Evolutionary conservation across 78 protist species (phyloP).

Genomic region (Dictyostelium capitatum): DNA sequence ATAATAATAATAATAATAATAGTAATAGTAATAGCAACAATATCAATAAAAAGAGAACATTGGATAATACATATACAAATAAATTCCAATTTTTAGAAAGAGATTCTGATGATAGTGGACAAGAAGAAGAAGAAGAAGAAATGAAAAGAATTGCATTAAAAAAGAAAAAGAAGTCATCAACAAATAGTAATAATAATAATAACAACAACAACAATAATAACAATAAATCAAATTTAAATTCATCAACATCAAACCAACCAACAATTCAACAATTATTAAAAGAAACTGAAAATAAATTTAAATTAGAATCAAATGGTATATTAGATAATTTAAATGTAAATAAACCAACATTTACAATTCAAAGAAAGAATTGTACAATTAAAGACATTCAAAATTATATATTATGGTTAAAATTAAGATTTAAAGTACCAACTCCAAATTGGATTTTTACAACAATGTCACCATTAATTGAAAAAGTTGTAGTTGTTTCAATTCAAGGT

Average conservation of each 20-base stretch:
- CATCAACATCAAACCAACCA: background rate
- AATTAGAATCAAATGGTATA: background rate
- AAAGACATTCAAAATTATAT: conserved; percentile 61
- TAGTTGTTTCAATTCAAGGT: conserved; percentile 6
- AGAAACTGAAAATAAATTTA: background rate
- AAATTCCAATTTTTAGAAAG: conserved; percentile 12
- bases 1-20: background rate
- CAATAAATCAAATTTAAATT: no score
- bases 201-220: no score
- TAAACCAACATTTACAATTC: background rate
- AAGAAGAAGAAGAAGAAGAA: background rate
- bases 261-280: background rate
- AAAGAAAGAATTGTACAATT: background rate
- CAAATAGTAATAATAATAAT: no score
- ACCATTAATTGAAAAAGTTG: conserved; percentile 46
- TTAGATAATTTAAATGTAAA: background rate
- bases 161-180: background rate
- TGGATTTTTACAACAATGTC: conserved; percentile 43
- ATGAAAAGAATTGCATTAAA: conserved; percentile 12
- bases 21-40: background rate
- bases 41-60: background rate
- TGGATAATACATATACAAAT: background rate
- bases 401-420: conserved; percentile 35
- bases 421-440: conserved; percentile 25
- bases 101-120: background rate